Base-by-base conservation (phyloP, 1,284 basidiomycete genomes). In the Schizophyllum commune region DNA sequence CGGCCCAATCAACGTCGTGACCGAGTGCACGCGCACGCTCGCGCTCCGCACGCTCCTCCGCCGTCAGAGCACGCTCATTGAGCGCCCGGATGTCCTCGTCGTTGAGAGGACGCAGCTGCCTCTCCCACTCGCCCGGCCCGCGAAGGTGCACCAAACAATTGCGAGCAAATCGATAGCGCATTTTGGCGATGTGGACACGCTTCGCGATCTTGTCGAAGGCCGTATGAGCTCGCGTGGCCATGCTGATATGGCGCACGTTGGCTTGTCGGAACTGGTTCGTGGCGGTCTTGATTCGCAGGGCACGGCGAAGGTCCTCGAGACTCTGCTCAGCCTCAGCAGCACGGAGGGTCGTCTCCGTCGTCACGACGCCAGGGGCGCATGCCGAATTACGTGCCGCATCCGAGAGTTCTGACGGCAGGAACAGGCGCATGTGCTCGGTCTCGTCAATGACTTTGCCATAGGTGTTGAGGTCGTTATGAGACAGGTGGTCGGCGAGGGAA, bases 201-300 rank as follows among this genome's bases (percentile, higher is more conserved):
- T 52, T 7, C 32, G 58, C 55, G n/a, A 61, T 56, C 13, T 61
- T 54, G 5, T 58, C 27, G 8, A 59, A 52, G 6, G 59, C 20
- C 4, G 72, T n/a, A 8, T 69, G 9, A 65, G 70, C 1, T 64
- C 74, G 8, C 66, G 72, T 59, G 59, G 68, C 60, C 56, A 70
- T 9, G 61, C 61, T 7, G 73, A 74, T 55, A 67, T 74, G 1
- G 65, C 67, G 52, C 56, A 4, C 15, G 6, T 61, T 32, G 0
- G 51, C n/a, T 1, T 21, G 9, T 5, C 55, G 55, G 15, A 57
- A 61, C 0, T 52, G 47, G 21, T 61, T 61, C 7, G 60, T 61
- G 56, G 58, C 58, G 0, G 60, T 61, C 5, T 52, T 51, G 8
- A 22, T 13, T 39, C 34, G 6, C 34, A 39, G 34, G 6, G 34